Base-by-base conservation (phyloP, 305 asterid genomes). In the Fraxinus albicans region DNA sequence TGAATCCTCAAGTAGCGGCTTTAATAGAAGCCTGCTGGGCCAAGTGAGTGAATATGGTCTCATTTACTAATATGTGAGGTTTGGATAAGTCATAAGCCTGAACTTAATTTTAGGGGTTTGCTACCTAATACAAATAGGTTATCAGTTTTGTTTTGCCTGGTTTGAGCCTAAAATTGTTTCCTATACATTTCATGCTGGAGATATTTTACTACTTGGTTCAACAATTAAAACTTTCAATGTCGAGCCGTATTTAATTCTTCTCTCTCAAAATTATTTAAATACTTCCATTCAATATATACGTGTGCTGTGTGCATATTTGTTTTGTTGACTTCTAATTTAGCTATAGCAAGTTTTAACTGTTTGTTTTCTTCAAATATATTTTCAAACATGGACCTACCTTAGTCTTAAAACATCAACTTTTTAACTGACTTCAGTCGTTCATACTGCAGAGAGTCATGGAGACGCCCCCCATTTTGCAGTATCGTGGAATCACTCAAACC, bases 21-120 rank as follows among this genome's bases (percentile, higher is more conserved):
- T 84, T 95, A 63, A 95, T 95, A 79, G 91, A 87, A 86, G 88
- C 92, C 75, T 96, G 99, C 90, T 96, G 98, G 97, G 93, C 93
- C 84, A 91, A 90, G 98, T 96, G 86, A 90, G 98, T 91, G 77
- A 60, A 53, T 8, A 53, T 84, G 72, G 35, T 82, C 44, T 76
- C 35, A 76, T 77, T 81, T 77, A 78, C 10, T 58, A 58, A 80
- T 82, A 74, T 67, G 58, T 29, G 47, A 73, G 27, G 47, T 81
- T 77, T 76, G 78, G 76, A n/a, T 31, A 69, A 69, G 3, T 27
- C 19, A 69, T 69, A 73, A 29, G 60, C 42, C 3, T 42, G 31
- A 73, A 73, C 36, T 85, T 76, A 44, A 72, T 76, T 83, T 80
- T 40, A 70, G 82, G 60, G 78, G 31, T 36, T 38, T 44, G 36